Percentiles rank a stretch among this genome's conserved stretches.
Evolutionary conservation across 1,284 basidiomycete species (phyloP).

Genomic region (Earliella scabrosa): DNA sequence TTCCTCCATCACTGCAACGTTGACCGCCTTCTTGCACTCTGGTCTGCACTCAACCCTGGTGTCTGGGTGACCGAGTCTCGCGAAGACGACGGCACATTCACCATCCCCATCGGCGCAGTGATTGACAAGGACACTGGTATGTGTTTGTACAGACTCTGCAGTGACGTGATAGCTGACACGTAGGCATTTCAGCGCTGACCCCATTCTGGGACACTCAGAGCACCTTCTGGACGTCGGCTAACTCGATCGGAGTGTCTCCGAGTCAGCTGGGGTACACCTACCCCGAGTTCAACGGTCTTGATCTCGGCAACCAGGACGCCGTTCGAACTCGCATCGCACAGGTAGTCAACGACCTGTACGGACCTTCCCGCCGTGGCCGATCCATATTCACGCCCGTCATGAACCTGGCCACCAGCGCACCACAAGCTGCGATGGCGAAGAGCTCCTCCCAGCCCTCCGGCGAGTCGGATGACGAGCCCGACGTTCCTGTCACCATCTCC

Average conservation of each 20-base stretch:
- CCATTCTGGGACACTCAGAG: constrained; percentile 37
- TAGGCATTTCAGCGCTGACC: constrained; percentile 30
- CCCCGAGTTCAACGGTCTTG: constrained; percentile 48
- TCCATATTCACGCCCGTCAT: not conserved
- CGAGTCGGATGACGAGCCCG: not conserved
- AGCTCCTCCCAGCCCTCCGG: too few species aligned
- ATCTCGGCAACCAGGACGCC: constrained; percentile 32
- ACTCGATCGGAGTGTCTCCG: constrained; percentile 20
- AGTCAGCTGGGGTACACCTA: constrained; percentile 44
- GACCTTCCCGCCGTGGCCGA: not conserved
- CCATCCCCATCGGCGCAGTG: constrained; percentile 33
- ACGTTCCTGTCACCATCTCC: not conserved
- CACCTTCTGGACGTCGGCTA: constrained; percentile 38
- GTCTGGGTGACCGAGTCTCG: constrained; percentile 41
- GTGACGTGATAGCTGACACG: not conserved
- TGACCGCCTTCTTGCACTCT: constrained; percentile 50
- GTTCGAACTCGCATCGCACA: constrained; percentile 38
- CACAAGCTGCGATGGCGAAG: too few species aligned
- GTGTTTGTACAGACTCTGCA: constrained; percentile 10
- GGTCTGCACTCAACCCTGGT: constrained; percentile 46
- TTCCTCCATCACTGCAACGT: constrained; percentile 53
- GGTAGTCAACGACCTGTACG: constrained; percentile 36
- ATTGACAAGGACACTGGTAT: constrained; percentile 42
- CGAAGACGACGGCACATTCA: constrained; percentile 41
- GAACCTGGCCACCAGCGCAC: not conserved